Evolutionary conservation across 441 rosid species (phyloP).

Genomic region (Brassica balearica): DNA sequence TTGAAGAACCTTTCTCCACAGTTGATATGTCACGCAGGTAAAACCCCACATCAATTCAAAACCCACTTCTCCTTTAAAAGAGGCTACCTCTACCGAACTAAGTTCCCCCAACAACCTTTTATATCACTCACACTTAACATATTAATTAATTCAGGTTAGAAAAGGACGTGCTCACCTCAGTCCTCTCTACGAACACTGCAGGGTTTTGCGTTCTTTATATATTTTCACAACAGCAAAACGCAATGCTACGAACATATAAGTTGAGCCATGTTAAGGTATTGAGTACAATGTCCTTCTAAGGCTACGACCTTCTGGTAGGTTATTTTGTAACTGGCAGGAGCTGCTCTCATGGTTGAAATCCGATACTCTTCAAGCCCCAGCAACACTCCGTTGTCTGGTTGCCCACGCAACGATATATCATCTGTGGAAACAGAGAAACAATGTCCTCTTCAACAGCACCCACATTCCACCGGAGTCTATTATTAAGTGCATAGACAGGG

Average conservation of each 20-base stretch:
- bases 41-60: constrained; percentile 8
- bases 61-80: background rate
- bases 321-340: too few species aligned
- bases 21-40: constrained; percentile 11
- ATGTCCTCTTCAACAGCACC: too few species aligned
- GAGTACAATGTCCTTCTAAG: too few species aligned
- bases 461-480: too few species aligned
- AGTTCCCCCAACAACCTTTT: constrained; percentile 37
- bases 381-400: too few species aligned
- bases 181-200: constrained; percentile 33
- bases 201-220: constrained; percentile 40
- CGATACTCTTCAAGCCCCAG: too few species aligned
- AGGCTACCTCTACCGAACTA: constrained; percentile 33
- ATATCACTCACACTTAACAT: constrained; percentile 22
- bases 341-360: too few species aligned
- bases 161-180: constrained; percentile 34
- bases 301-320: too few species aligned
- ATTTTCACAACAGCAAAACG: constrained; percentile 29
- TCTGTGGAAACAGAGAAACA: too few species aligned
- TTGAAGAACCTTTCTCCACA: constrained; percentile 25
- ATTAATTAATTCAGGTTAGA: background rate
- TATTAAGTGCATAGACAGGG: too few species aligned
- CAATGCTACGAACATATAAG: background rate
- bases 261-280: constrained; percentile 7
- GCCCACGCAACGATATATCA: too few species aligned